Base-by-base conservation (phyloP, 768 basidiomycete genomes). In the Boletus edulis region DNA sequence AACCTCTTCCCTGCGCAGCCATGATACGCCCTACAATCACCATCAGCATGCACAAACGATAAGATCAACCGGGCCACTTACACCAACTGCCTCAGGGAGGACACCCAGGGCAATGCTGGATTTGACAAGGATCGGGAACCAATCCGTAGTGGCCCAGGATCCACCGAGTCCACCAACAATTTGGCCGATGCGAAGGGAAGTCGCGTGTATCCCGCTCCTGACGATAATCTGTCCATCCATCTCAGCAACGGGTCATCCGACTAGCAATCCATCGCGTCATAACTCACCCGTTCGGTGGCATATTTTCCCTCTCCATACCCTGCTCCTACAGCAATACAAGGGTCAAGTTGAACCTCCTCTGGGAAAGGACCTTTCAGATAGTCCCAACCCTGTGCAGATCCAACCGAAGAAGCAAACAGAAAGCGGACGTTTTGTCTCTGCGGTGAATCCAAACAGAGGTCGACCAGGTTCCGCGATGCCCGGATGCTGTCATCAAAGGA, bases 111-210 rank as follows among this genome's bases (percentile, higher is more conserved):
- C 47, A 8, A 67, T 17, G 51, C 71, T 69, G 0, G 72, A 69
- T 50, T 73, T 66, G 17, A 76, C 66, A 7, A 81, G 61, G 32
- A 73, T 67, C 17, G 80, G 78, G 20, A 80, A 58, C 81, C 80
- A 81, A 43, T 80, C 77, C 0, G 64, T 72, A 3, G 69, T 67
- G 5, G 70, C 71, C 79, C 79, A 80, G 0, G 72, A 72, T n/a
- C 79, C 79, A 2, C 61, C 61, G 1, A 46, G 54, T 20, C 76
- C 75, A 12, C 78, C 79, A 34, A 65, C 67, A 5, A 75, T 57
- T 46, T 76, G 74, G 7, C 67, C 70, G 22, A 75, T 65, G 3
- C 75, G 61, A 29, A 75, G 46, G 27, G 67, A 66, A 3, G 62
- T 65, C 3, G 62, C 64, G 11, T 54, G 52, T 4, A 72, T 51